Evolutionary conservation across 2,329 filamentous ascomycete species (phyloP), one percentile per base, ranked within the genome.

Genomic region (Arthrocladium fulminans): DNA sequence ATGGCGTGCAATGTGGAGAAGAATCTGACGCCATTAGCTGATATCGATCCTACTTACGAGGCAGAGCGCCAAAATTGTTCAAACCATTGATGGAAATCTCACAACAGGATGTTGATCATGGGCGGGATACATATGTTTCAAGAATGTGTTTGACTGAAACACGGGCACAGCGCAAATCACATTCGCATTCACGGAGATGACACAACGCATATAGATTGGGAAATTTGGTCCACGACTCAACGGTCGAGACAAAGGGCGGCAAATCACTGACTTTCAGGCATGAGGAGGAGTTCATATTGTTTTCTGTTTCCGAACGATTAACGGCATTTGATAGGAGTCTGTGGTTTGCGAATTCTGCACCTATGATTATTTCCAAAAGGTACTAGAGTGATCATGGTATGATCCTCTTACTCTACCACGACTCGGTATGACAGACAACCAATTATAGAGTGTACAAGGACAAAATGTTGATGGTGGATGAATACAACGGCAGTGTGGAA

Each of bases 31-130:
- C 80, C 25, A 74, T 86, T n/a, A 23, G 79, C 76, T 54, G 77
- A 82, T 48, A 83, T 86, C 53, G 79, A 84, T 60, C 77, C 81
- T 54, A 73, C 77, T 50, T 86, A 81, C 60, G 82, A 79, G 5
- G 68, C 78, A 34, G 70, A 71, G 54, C 86, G 81, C 79, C 79
- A 60, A 73, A 80, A 57, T 71, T 88, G 44, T 86, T 87, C 63
- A 79, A 74, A 59, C 81, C 82, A 13, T 70, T 72, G 61, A 62
- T 27, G 19, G 48, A 39, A 19, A 17, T 47, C 20, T 23, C 22
- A 20, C 4, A 15, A n/a, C 12, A 15, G n/a, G 10, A 35, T 22
- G 23, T 13, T 23, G 27, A 13, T 34, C 35, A 20, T 35, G 9
- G 6, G 15, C 17, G 23, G 12, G 23, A 30, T 45, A 35, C 29